A percentile compares a stretch with the other conserved stretches of the same genome.
phyloP scores from a whole-genome alignment of 2,329 filamentous ascomycete genomes.

The Aspergillus ochraceoroseus region DNA sequence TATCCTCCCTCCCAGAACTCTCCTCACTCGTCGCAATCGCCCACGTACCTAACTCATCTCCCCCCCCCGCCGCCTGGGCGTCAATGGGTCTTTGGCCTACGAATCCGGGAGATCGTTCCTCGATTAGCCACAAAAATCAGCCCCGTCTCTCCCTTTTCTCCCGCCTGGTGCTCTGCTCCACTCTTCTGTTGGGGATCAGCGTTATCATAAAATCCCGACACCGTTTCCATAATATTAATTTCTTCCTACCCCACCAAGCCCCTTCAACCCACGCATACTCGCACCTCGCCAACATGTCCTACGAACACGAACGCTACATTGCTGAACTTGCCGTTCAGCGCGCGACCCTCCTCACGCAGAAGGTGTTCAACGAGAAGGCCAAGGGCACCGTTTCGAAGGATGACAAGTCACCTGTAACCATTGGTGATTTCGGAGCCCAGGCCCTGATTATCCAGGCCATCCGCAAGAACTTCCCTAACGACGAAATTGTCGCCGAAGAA shows the following conservation, averaged over 20 bases:
- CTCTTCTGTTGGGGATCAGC: slow-evolving; percentile 43
- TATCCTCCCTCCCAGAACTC: too few relatives aligned
- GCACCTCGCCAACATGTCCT: slow-evolving; percentile 45
- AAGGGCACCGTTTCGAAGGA: slow-evolving; percentile 93
- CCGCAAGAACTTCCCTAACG: slow-evolving; percentile 79
- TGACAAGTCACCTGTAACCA: slow-evolving; percentile 94
- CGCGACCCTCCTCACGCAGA: slow-evolving; percentile 68
- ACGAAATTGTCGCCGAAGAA: slow-evolving; percentile 92
- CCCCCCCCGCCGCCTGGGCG: slow-evolving; percentile 2
- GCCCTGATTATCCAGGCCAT: slow-evolving; percentile 91
- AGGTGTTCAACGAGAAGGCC: slow-evolving; percentile 78
- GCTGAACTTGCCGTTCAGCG: slow-evolving; percentile 87
- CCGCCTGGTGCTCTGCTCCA: slow-evolving; percentile 34
- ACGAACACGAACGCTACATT: slow-evolving; percentile 72
- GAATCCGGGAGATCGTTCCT: slow-evolving; percentile 21
- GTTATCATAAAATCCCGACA: slow-evolving; percentile 37
- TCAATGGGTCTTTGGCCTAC: slow-evolving; percentile 20
- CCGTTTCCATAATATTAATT: slow-evolving; percentile 43
- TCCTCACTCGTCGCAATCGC: too few relatives aligned
- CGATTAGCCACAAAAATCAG: slow-evolving; percentile 20
- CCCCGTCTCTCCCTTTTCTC: slow-evolving; percentile 26
- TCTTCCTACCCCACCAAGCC: slow-evolving; percentile 31
- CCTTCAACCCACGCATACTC: slow-evolving; percentile 20
- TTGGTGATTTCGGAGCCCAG: slow-evolving; percentile 96
- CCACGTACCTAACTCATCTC: background rate